Evolutionary conservation across 768 basidiomycete genomes (phyloP).

Genomic region (Naganishia kalamii): DNA sequence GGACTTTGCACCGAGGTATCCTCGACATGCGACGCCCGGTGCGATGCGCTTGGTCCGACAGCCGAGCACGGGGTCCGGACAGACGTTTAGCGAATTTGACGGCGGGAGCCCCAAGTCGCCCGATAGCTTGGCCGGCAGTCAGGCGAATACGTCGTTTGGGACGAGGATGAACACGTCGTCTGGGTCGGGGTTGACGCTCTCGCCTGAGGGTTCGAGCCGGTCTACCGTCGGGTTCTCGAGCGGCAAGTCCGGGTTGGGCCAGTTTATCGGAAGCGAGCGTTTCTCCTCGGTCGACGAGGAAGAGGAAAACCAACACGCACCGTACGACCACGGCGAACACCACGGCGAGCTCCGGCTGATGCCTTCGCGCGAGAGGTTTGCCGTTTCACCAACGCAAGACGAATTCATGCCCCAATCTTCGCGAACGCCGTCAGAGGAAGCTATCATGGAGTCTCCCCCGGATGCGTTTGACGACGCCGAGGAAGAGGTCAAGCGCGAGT

Average conservation of each 20-base stretch:
- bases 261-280: constrained; percentile 35
- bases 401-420: constrained; percentile 18
- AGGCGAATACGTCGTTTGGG: constrained; percentile 18
- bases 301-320: constrained; percentile 27
- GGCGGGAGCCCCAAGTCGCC: constrained; percentile 2
- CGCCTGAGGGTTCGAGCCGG: constrained; percentile 10
- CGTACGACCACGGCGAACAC: constrained; percentile 13
- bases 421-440: constrained; percentile 25
- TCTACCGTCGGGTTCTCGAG: constrained; percentile 27
- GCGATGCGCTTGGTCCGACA: constrained; percentile 31
- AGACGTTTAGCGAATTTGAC: constrained; percentile 41
- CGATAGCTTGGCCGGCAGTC: constrained; percentile 18
- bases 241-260: constrained; percentile 35
- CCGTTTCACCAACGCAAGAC: constrained; percentile 23
- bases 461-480: constrained; percentile 40
- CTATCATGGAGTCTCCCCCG: constrained; percentile 16
- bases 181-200: constrained; percentile 1
- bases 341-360: constrained; percentile 22
- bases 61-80: constrained; percentile 31
- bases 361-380: constrained; percentile 26
- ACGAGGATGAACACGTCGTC: constrained; percentile 2
- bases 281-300: constrained; percentile 40
- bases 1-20: constrained; percentile 46
- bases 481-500: constrained; percentile 28
- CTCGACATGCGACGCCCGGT: constrained; percentile 39